phyloP scores from a whole-genome alignment of 768 basidiomycete genomes.

The Boletus rufocinnamomeus region DNA sequence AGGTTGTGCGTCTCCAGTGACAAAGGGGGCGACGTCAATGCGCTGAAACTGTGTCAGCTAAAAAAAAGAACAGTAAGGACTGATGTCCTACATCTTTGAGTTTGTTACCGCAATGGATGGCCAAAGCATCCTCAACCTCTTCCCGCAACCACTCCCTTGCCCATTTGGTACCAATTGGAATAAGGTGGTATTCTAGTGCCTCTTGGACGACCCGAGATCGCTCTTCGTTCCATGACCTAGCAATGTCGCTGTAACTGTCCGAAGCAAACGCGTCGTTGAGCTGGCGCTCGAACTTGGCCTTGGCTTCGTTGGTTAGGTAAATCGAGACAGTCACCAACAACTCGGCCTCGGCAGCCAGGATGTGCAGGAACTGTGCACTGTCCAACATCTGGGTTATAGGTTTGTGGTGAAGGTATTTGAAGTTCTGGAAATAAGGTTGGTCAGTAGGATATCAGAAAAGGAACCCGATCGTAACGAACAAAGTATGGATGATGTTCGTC shows the following conservation, averaged over 20 bases:
- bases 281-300: constrained; percentile 67
- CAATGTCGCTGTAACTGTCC: constrained; percentile 80
- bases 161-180: constrained; percentile 88
- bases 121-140: constrained; percentile 85
- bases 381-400: constrained; percentile 68
- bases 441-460: constrained; percentile 8
- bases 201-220: constrained; percentile 78
- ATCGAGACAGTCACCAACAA: constrained; percentile 80
- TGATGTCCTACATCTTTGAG: constrained; percentile 65
- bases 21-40: constrained; percentile 79
- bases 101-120: constrained; percentile 61
- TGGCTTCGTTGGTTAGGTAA: constrained; percentile 59
- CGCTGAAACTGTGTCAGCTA: constrained; percentile 50
- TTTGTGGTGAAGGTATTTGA: constrained; percentile 91
- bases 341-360: constrained; percentile 88
- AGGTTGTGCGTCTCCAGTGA: constrained; percentile 57
- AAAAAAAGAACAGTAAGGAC: neutral
- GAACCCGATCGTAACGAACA: constrained; percentile 43
- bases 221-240: constrained; percentile 89
- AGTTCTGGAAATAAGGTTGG: constrained; percentile 55
- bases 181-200: constrained; percentile 75
- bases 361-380: constrained; percentile 82
- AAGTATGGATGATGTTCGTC: constrained; percentile 72
- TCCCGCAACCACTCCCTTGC: constrained; percentile 84
- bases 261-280: constrained; percentile 84